Conservation (phyloP, 1,139 yeast species). For the Saccharomyces hybrid region DNA sequence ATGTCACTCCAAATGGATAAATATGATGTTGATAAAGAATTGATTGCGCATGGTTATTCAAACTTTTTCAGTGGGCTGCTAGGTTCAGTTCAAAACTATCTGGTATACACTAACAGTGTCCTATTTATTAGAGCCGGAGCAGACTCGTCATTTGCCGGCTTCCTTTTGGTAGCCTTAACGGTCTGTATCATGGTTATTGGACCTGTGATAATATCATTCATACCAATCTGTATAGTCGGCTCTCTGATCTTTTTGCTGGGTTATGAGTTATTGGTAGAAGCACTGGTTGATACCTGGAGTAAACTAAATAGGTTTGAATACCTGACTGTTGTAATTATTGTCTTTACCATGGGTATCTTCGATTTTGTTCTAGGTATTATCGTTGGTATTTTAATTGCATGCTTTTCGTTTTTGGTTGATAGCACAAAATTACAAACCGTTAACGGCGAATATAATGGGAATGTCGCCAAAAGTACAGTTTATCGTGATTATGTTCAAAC, state of each 20-base stretch:
- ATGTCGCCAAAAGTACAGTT: constrained; percentile 85
- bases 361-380: constrained; percentile 91
- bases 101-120: constrained; percentile 90
- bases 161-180: constrained; percentile 77
- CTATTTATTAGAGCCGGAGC: constrained; percentile 92
- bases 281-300: constrained; percentile 77
- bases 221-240: constrained; percentile 94
- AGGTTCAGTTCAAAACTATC: constrained; percentile 88
- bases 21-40: constrained; percentile 83
- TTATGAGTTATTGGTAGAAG: constrained; percentile 79
- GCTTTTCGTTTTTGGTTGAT: constrained; percentile 83
- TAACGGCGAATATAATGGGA: constrained; percentile 77
- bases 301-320: constrained; percentile 72
- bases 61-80: constrained; percentile 73
- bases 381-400: constrained; percentile 84
- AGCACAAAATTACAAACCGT: constrained; percentile 82
- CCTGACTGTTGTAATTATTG: constrained; percentile 72
- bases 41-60: constrained; percentile 93
- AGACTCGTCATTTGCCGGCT: constrained; percentile 79
- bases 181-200: constrained; percentile 76
- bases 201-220: constrained; percentile 85
- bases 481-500: constrained; percentile 87
- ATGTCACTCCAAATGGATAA: constrained; percentile 77
- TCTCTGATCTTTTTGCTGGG: constrained; percentile 84
- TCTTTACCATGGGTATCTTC: constrained; percentile 88